These are phyloP conservation scores for Chrysanthemum seticuspe DNA, from an alignment of 129 eudicot species.

Conservation along the genomic window DNA sequence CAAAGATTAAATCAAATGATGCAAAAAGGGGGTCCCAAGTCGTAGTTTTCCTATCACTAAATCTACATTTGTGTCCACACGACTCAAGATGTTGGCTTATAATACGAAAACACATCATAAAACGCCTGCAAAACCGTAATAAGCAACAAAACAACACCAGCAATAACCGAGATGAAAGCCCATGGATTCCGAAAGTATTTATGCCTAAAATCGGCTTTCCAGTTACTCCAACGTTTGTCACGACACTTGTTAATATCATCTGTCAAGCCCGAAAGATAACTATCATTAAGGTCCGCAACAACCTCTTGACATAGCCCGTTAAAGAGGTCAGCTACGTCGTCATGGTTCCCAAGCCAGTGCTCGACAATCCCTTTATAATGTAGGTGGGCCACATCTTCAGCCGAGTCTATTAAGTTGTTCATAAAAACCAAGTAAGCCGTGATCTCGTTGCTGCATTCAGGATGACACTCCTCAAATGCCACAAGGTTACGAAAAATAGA, in stretches of 20 bases:
- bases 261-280: slow-evolving; percentile 66
- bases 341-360: slow-evolving; percentile 76
- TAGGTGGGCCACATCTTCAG: slow-evolving; percentile 54
- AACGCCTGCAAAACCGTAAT: neutral
- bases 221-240: slow-evolving; percentile 59
- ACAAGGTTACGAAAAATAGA: slow-evolving; percentile 62
- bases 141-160: neutral
- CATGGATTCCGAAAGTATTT: slow-evolving; percentile 2
- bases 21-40: too few relatives aligned
- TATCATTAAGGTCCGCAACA: slow-evolving; percentile 61
- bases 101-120: neutral
- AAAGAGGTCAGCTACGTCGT: slow-evolving; percentile 69
- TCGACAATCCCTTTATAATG: slow-evolving; percentile 73
- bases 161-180: slow-evolving; percentile 1
- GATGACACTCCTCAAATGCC: slow-evolving; percentile 62
- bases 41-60: too few relatives aligned
- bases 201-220: slow-evolving; percentile 4
- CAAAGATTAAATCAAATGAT: too few relatives aligned
- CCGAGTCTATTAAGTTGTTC: slow-evolving; percentile 61
- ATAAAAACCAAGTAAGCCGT: slow-evolving; percentile 66
- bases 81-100: slow-evolving; percentile 9
- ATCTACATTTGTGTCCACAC: neutral
- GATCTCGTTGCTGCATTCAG: slow-evolving; percentile 60
- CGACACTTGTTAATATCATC: slow-evolving; percentile 60
- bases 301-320: slow-evolving; percentile 76